Evolutionary conservation across 2,329 filamentous ascomycete genomes (phyloP), one percentile per base, ranked within the genome.

Genomic region (Fusarium sororula): DNA sequence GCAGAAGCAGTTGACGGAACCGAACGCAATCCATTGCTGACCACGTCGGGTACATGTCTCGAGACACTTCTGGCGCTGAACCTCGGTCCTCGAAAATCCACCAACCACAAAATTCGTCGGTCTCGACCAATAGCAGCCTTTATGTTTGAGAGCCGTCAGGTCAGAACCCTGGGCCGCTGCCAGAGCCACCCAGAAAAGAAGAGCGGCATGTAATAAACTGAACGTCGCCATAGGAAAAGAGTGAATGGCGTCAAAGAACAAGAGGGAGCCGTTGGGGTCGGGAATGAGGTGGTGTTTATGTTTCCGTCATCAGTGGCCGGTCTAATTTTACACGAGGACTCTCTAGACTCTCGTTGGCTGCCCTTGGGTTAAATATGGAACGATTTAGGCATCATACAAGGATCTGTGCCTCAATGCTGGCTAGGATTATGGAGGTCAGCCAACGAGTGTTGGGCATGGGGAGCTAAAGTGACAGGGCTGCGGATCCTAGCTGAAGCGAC

Each of bases 261-360:
- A 32, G 41, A 26, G 26, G 26, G 11, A 58, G 13, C n/a, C 24
- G 13, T 7, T 37, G 17, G 30, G 44, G 30, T 28, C 58, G 58
- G 66, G 51, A 70, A 58, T 70, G 39, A n/a, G n/a, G 18, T 42
- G 30, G 18, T 47, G 67, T 38, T 70, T 70, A 58, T 70, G 58
- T 58, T 41, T 57, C 38, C 12, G 28, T 53, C 58, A 64, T 51
- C n/a, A 14, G 13, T n/a, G 50, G 44, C 24, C 18, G 47, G 6
- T 37, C 35, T 53, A 50, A 69, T 64, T 47, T 53, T 37, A 48
- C 56, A 18, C 9, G n/a, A 53, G n/a, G 28, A 26, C 30, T 18
- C 7, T 38, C 56, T n/a, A 24, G 37, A 24, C 58, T 47, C 20
- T 37, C n/a, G 57, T 65, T 70, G 66, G 67, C 28, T 42, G 26